Base-by-base conservation (phyloP, 352 stramenopile genomes). In the Pythium rishiriense region DNA sequence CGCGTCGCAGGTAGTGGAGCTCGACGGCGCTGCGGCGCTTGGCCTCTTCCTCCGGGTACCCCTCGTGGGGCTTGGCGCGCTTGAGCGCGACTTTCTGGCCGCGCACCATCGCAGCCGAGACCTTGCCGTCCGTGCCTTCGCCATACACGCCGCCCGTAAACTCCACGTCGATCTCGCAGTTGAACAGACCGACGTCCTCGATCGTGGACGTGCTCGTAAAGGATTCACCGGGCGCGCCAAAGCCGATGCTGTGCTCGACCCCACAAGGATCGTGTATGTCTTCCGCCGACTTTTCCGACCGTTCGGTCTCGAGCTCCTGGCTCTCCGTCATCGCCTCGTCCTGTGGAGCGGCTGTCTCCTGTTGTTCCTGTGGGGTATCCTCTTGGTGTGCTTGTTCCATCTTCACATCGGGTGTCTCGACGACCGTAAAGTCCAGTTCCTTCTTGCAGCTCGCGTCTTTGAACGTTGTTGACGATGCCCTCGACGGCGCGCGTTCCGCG, bases 81-180 rank as follows among this genome's bases (percentile, higher is more conserved):
- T 94, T 94, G n/a, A 94, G 72, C 4, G 85, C 85, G 22, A 94
- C 72, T 58, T 94, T 94, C 22, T 93, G 85, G 0, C 83, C 85
- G 19, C 81, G 73, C 31, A 94, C 87, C 55, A 90, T 84, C 17
- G 82, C 83, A 19, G 85, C 85, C 9, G 74, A 79, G 33, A 94
- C 85, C 52, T 91, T 91, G 29, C 85, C 85, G 49, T 94, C 85
- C 0, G 85, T 94, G 22, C 85, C 85, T 88, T 94, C 85, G 33
- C 85, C 85, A 53, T 94, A 94, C 26, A 92, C 73, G 15, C 85
- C 83, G 46, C 85, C 85, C 12, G 85, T 89, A 58, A 88, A 94
- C 64, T 94, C 83, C 22, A 90, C 85, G 39, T 94, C 85, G 8
- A 62, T 62, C 48, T 91, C 81, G 47, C 85, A 94, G 58, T 94